A percentile compares a stretch with the other conserved stretches of the same genome.
phyloP scores from a whole-genome alignment of 768 basidiomycete genomes.

The Macrocybe gigantea region DNA sequence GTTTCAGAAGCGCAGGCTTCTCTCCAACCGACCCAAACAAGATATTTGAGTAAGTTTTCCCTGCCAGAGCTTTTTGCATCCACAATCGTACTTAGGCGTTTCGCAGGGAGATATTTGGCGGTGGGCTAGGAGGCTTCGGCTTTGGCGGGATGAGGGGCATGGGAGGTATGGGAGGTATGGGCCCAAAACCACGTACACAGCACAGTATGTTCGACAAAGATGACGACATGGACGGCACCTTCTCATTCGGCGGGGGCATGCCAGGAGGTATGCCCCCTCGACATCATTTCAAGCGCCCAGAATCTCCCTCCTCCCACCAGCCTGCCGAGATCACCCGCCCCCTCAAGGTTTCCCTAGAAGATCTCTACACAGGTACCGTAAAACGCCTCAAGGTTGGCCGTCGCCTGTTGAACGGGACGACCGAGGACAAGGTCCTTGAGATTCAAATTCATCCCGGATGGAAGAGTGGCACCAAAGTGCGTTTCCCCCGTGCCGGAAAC shows the following conservation, averaged over 20 bases:
- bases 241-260: constrained; percentile 33
- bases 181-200: constrained; percentile 17
- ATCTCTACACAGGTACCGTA: constrained; percentile 77
- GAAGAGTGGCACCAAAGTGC: constrained; percentile 94
- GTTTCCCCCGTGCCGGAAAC: constrained; percentile 85
- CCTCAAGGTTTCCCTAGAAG: constrained; percentile 79
- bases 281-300: constrained; percentile 21
- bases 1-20: constrained; percentile 41
- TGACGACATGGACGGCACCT: constrained; percentile 40
- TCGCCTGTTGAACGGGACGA: constrained; percentile 59
- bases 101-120: constrained; percentile 53
- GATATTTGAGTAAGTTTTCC: constrained; percentile 74
- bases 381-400: constrained; percentile 89
- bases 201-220: constrained; percentile 32
- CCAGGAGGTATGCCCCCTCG: constrained; percentile 49
- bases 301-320: constrained; percentile 21
- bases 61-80: neutral
- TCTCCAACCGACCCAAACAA: constrained; percentile 77
- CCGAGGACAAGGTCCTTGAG: constrained; percentile 84
- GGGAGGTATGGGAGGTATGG: constrained; percentile 27
- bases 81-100: neutral
- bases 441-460: constrained; percentile 82
- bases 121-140: constrained; percentile 14
- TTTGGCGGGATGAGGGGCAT: constrained; percentile 29
- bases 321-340: constrained; percentile 70